Percentiles rank a stretch among this genome's conserved stretches.
Conservation (phyloP, 164 flowering plant genomes). For the Houttuynia cordata region DNA sequence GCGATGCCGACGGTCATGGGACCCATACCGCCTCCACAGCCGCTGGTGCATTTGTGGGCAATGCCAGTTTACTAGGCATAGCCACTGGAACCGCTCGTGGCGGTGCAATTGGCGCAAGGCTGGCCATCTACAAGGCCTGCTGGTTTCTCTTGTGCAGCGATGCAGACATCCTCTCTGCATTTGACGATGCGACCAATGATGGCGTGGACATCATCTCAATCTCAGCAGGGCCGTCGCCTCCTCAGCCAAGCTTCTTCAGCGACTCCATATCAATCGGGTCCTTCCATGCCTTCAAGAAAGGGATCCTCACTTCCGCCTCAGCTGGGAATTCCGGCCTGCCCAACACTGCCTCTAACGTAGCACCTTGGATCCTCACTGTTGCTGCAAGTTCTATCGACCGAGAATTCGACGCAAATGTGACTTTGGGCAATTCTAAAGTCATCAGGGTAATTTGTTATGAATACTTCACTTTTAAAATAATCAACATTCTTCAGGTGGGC, state of each 20-base stretch:
- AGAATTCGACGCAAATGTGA: conserved; percentile 8
- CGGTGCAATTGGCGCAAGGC: conserved; percentile 50
- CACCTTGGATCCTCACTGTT: conserved; percentile 20
- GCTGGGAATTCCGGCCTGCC: conserved; percentile 14
- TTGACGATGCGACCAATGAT: conserved; percentile 16
- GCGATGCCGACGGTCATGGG: conserved; percentile 65
- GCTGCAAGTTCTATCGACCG: conserved; percentile 14
- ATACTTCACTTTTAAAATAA: not conserved
- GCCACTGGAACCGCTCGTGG: conserved; percentile 66
- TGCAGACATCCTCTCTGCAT: conserved; percentile 14
- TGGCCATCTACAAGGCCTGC: conserved; percentile 60
- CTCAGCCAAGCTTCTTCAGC: not conserved
- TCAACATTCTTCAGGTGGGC: not conserved
- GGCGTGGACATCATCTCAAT: conserved; percentile 18
- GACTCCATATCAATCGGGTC: conserved; percentile 13
- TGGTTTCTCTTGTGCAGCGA: conserved; percentile 15
- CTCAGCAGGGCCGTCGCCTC: conserved; percentile 2
- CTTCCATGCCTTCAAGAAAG: conserved; percentile 14
- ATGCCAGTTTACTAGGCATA: conserved; percentile 46
- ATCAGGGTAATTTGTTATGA: conserved; percentile 4
- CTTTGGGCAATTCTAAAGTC: conserved; percentile 18
- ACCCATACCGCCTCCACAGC: conserved; percentile 71
- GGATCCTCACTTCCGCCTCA: conserved; percentile 12
- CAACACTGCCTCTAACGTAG: not conserved
- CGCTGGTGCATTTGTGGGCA: conserved; percentile 32